Conservation (phyloP, 805 yeast genomes). For the Metschnikowia baotianmanensis region DNA sequence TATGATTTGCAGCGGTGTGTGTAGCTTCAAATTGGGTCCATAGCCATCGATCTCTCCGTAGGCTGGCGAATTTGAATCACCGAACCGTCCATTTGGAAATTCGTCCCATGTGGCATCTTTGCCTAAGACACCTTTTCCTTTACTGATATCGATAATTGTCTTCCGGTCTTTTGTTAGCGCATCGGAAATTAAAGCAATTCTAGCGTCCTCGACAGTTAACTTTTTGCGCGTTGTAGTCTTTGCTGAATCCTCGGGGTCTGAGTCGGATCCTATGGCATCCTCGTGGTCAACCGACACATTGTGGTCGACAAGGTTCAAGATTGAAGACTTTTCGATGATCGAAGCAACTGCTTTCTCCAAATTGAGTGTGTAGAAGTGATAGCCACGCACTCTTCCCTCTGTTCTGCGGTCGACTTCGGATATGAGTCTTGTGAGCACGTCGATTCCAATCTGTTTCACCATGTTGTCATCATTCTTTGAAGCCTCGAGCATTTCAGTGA, state of each 20-base stretch:
- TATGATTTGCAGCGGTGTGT: slow-evolving; percentile 57
- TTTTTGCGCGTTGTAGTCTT: slow-evolving; percentile 14
- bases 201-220: slow-evolving; percentile 35
- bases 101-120: slow-evolving; percentile 97
- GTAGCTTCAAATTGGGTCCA: slow-evolving; percentile 84
- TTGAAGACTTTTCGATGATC: slow-evolving; percentile 61
- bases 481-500: slow-evolving; percentile 54
- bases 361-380: slow-evolving; percentile 90
- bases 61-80: slow-evolving; percentile 94
- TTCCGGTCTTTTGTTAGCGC: slow-evolving; percentile 40
- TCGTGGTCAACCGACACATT: slow-evolving; percentile 23
- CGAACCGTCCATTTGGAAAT: slow-evolving; percentile 92
- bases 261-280: slow-evolving; percentile 41
- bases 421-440: slow-evolving; percentile 62
- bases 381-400: slow-evolving; percentile 63
- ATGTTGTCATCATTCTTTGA: slow-evolving; percentile 65
- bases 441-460: slow-evolving; percentile 82
- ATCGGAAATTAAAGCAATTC: slow-evolving; percentile 24
- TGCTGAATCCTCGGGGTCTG: slow-evolving; percentile 31
- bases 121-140: slow-evolving; percentile 81
- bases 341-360: slow-evolving; percentile 90
- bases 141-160: slow-evolving; percentile 70
- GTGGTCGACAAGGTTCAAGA: slow-evolving; percentile 42
- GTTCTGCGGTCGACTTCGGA: slow-evolving; percentile 53
- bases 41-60: slow-evolving; percentile 98